Percentiles rank a stretch among this genome's conserved stretches.
Evolutionary conservation across 1,284 basidiomycete genomes (phyloP).

Genomic region (Chalciporus sp.): DNA sequence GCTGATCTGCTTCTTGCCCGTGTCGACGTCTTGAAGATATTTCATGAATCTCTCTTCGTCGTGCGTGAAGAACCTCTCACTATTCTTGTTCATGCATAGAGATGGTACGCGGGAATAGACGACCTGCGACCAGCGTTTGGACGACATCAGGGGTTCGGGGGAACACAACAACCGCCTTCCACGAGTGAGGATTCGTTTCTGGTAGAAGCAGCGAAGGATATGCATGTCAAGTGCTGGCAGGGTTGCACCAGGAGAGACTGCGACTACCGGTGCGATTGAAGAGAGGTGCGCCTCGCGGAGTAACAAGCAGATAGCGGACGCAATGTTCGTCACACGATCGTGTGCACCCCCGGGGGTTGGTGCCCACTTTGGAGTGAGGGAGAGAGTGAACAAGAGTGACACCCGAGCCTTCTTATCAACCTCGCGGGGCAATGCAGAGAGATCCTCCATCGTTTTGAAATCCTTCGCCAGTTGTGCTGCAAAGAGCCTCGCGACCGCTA

Average conservation of each 20-base stretch:
- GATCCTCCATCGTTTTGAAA: constrained; percentile 38
- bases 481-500: constrained; percentile 64
- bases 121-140: constrained; percentile 37
- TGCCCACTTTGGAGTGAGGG: constrained; percentile 70
- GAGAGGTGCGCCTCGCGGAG: constrained; percentile 42
- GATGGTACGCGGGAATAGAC: constrained; percentile 60
- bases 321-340: constrained; percentile 63
- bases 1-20: constrained; percentile 55
- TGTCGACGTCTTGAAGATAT: constrained; percentile 58
- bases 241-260: constrained; percentile 25
- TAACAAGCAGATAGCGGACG: constrained; percentile 59
- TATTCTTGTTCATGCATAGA: constrained; percentile 61
- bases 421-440: constrained; percentile 32
- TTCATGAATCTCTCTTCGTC: constrained; percentile 58
- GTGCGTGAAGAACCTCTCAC: constrained; percentile 52
- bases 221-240: constrained; percentile 34
- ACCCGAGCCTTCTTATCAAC: constrained; percentile 35
- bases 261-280: constrained; percentile 23
- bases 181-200: background rate
- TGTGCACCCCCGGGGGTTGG: constrained; percentile 60
- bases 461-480: constrained; percentile 54
- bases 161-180: background rate
- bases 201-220: constrained; percentile 39
- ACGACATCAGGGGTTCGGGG: background rate
- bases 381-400: constrained; percentile 45